Evolutionary conservation across 345 rosid genomes (phyloP).

Genomic region (Cardamine chenopodiifolia): DNA sequence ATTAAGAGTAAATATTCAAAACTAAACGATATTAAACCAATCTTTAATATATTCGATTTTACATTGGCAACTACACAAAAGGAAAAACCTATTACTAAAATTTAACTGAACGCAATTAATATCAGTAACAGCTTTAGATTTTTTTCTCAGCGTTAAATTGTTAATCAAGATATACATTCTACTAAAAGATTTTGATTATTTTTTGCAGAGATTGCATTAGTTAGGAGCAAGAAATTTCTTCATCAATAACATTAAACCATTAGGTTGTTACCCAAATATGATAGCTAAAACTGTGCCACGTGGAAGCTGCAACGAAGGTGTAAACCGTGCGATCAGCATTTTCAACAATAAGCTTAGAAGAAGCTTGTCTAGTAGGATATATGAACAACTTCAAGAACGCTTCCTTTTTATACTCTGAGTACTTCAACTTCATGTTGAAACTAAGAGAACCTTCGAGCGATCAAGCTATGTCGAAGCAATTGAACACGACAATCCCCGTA

Average conservation of each 20-base stretch:
- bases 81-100: too few species aligned
- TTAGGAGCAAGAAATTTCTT: slow-evolving; percentile 40
- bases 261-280: slow-evolving; percentile 37
- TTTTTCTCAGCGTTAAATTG: too few species aligned
- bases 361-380: not conserved
- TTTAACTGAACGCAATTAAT: too few species aligned
- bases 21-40: too few species aligned
- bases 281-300: slow-evolving; percentile 16
- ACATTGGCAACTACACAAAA: too few species aligned
- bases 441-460: slow-evolving; percentile 6
- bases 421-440: slow-evolving; percentile 31
- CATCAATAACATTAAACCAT: slow-evolving; percentile 35
- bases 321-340: slow-evolving; percentile 20
- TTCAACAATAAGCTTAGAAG: slow-evolving; percentile 24
- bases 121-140: too few species aligned
- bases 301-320: too few species aligned
- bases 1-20: too few species aligned
- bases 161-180: too few species aligned
- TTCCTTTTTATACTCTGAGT: slow-evolving; percentile 30
- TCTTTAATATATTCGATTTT: too few species aligned
- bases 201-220: slow-evolving; percentile 28
- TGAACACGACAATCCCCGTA: too few species aligned
- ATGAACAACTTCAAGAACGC: not conserved
- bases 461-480: not conserved
- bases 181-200: not conserved